Evolutionary conservation across 805 yeast genomes (phyloP).

Genomic region (Suhomyces tanzawaensis): DNA sequence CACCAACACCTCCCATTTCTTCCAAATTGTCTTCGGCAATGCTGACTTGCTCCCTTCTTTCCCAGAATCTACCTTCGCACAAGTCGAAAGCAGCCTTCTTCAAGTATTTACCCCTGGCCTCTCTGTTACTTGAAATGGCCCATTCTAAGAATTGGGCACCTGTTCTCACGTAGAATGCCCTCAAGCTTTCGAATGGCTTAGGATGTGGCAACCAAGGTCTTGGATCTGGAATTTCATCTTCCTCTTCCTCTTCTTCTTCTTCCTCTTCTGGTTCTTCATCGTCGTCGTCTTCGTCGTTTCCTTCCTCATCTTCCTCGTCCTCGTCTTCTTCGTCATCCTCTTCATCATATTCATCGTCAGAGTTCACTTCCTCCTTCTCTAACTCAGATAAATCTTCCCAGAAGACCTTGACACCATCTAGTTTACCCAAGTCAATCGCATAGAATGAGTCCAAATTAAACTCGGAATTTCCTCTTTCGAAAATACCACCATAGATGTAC

Average conservation of each 20-base stretch:
- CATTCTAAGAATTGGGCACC: constrained; percentile 87
- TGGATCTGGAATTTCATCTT: constrained; percentile 78
- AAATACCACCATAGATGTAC: constrained; percentile 86
- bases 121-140: constrained; percentile 85
- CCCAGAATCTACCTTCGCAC: constrained; percentile 98
- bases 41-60: constrained; percentile 89
- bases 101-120: constrained; percentile 84
- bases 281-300: constrained; percentile 44
- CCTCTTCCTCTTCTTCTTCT: constrained; percentile 57
- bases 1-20: constrained; percentile 88
- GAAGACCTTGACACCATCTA: constrained; percentile 82
- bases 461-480: constrained; percentile 87
- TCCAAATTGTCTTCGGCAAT: constrained; percentile 85
- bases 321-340: constrained; percentile 48
- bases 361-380: constrained; percentile 51
- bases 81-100: constrained; percentile 87
- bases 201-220: constrained; percentile 98
- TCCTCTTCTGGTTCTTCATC: constrained; percentile 62
- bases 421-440: constrained; percentile 76
- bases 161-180: constrained; percentile 81
- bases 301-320: constrained; percentile 70
- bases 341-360: constrained; percentile 63
- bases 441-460: constrained; percentile 82
- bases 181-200: constrained; percentile 81
- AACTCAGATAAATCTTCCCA: constrained; percentile 83